Percentiles rank a stretch among this genome's conserved stretches.
Conservation (phyloP, 768 basidiomycete species). For the Lactarius deliciosus region DNA sequence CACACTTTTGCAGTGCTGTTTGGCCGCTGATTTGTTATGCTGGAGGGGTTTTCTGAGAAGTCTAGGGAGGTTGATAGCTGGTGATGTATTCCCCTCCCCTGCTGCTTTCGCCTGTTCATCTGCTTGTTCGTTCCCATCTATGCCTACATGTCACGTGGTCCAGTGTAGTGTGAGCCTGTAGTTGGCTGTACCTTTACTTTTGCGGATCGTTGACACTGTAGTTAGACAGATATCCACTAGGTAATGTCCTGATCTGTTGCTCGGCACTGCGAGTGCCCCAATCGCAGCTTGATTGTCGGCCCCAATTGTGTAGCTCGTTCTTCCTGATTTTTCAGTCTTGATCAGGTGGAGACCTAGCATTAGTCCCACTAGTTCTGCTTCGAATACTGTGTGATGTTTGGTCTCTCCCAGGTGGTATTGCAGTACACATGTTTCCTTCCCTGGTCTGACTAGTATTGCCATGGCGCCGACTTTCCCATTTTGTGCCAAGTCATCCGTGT, state of each 20-base stretch:
- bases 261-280: neutral
- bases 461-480: neutral
- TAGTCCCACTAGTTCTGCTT: neutral
- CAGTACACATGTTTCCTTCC: neutral
- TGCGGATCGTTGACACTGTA: neutral
- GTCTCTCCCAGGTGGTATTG: neutral
- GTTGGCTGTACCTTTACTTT: neutral
- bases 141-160: neutral
- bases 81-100: neutral
- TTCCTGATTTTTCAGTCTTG: neutral
- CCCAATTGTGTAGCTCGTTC: too few species aligned
- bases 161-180: neutral
- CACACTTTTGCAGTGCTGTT: neutral
- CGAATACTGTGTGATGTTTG: neutral
- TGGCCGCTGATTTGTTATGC: neutral
- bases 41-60: too few species aligned
- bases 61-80: neutral
- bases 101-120: neutral
- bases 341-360: neutral
- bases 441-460: neutral
- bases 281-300: neutral
- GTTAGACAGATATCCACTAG: neutral
- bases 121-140: neutral
- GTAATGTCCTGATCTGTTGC: neutral
- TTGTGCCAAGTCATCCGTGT: slow-evolving; percentile 30